Evolutionary conservation across 2,329 filamentous ascomycete genomes (phyloP).

Genomic region (Phyllosticta citriasiana): DNA sequence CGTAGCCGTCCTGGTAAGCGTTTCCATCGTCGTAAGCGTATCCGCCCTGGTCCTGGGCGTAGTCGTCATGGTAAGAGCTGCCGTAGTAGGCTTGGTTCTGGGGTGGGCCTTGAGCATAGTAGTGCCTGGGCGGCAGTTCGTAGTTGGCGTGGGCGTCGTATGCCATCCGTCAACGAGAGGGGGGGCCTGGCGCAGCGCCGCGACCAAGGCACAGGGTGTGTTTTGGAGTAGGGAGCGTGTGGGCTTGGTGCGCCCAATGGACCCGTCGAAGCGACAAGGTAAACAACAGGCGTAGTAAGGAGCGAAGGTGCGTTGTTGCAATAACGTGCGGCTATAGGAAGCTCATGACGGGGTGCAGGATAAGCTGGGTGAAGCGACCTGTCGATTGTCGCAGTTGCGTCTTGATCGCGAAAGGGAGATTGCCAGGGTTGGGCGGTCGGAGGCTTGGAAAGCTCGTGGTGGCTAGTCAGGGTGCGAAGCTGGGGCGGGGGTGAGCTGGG

Average conservation of each 20-base stretch:
- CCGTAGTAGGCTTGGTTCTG: conserved; percentile 15
- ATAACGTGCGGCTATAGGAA: not conserved
- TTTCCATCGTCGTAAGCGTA: conserved; percentile 28
- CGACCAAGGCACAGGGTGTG: not conserved
- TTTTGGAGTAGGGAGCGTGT: not conserved
- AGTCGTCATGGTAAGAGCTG: conserved; percentile 8
- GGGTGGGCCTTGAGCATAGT: conserved; percentile 24
- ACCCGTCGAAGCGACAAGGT: not conserved
- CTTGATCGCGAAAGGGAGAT: not conserved
- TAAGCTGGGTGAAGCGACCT: not conserved
- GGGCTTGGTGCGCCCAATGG: not conserved
- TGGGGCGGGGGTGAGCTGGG: not conserved
- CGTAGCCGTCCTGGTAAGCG: conserved; percentile 15
- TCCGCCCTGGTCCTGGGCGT: conserved; percentile 19
- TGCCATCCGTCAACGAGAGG: conserved; percentile 21
- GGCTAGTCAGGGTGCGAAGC: not conserved
- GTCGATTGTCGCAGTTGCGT: not conserved
- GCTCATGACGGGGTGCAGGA: not conserved
- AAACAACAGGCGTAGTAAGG: not conserved
- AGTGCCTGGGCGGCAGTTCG: conserved; percentile 24
- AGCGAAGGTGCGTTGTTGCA: not conserved
- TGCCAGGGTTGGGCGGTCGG: not conserved
- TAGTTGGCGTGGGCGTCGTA: conserved; percentile 29
- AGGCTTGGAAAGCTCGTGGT: not conserved
- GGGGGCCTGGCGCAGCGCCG: not conserved